Evolutionary conservation across 2,329 filamentous ascomycete species (phyloP).

Genomic region (Calonectria henricotiae): DNA sequence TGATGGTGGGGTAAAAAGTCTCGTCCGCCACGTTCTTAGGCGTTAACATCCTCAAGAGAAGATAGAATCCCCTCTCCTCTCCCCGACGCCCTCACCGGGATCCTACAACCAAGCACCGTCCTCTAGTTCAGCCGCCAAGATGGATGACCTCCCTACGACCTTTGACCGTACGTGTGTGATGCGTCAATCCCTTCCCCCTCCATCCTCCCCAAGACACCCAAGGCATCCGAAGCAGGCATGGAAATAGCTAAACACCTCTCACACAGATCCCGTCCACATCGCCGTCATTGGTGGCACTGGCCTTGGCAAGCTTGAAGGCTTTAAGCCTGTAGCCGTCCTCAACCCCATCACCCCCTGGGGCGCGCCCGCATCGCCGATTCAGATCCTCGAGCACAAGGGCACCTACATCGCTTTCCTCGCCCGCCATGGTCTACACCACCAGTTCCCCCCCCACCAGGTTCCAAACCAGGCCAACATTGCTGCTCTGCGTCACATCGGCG

Average conservation of each 20-base stretch:
- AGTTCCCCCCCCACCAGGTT: conserved; percentile 95
- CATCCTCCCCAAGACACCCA: conserved; percentile 24
- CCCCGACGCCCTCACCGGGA: neutral
- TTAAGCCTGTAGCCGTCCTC: conserved; percentile 86
- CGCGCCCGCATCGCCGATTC: conserved; percentile 80
- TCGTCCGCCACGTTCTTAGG: conserved; percentile 24
- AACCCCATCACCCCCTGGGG: conserved; percentile 92
- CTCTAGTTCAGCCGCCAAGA: conserved; percentile 51
- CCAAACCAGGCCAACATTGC: conserved; percentile 96
- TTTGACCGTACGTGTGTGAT: conserved; percentile 71
- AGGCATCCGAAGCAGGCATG: neutral
- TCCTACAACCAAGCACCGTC: conserved; percentile 14
- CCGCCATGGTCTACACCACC: conserved; percentile 90
- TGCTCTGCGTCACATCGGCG: conserved; percentile 92
- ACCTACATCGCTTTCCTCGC: conserved; percentile 92
- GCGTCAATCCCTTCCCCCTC: conserved; percentile 15
- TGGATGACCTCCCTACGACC: conserved; percentile 71
- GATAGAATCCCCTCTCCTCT: conserved; percentile 4
- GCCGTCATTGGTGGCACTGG: conserved; percentile 96
- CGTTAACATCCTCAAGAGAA: conserved; percentile 5
- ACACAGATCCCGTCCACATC: conserved; percentile 80
- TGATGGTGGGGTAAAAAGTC: conserved; percentile 51
- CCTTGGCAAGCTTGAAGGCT: conserved; percentile 88
- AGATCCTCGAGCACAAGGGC: conserved; percentile 89
- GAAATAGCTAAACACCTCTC: conserved; percentile 39